Conservation (phyloP, 106 monocot genomes). For the Iris macrosiphon region DNA sequence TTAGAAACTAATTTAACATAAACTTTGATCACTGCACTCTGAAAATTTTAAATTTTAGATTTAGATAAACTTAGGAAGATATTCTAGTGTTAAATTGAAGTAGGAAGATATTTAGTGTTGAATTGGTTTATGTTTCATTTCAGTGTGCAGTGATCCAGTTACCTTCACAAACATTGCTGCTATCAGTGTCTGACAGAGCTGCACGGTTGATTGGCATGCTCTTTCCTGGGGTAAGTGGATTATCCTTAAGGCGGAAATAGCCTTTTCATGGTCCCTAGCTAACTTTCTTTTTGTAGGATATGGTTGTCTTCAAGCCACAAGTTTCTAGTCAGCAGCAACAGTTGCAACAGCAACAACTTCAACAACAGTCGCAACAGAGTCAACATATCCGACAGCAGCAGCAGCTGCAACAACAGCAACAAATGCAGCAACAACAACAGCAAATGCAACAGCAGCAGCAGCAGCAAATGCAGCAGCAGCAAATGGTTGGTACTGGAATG, state of each 20-base stretch:
- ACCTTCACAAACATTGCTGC: constrained; percentile 84
- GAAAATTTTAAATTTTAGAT: no score
- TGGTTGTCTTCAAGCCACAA: constrained; percentile 98
- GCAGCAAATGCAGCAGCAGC: constrained; percentile 17
- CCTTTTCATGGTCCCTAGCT: no score
- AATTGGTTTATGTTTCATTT: no score
- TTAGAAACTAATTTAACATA: no score
- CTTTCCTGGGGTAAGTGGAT: constrained; percentile 98
- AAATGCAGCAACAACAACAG: neutral
- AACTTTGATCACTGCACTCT: no score
- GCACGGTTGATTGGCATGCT: constrained; percentile 98
- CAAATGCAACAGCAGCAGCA: constrained; percentile 29
- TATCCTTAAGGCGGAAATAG: no score
- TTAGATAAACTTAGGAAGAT: no score
- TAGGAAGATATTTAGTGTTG: no score
- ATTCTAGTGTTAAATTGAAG: no score
- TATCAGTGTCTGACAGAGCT: constrained; percentile 89
- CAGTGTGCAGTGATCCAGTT: constrained; percentile 99
- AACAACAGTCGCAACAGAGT: constrained; percentile 22
- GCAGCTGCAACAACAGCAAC: constrained; percentile 1
- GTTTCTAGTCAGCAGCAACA: constrained; percentile 43
- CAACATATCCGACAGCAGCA: constrained; percentile 17
- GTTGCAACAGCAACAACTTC: constrained; percentile 6
- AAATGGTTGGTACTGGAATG: constrained; percentile 21
- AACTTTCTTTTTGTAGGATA: constrained; percentile 42